phyloP scores from a whole-genome alignment of 108 stramenopile genomes.

The Cyclotella atomus region DNA sequence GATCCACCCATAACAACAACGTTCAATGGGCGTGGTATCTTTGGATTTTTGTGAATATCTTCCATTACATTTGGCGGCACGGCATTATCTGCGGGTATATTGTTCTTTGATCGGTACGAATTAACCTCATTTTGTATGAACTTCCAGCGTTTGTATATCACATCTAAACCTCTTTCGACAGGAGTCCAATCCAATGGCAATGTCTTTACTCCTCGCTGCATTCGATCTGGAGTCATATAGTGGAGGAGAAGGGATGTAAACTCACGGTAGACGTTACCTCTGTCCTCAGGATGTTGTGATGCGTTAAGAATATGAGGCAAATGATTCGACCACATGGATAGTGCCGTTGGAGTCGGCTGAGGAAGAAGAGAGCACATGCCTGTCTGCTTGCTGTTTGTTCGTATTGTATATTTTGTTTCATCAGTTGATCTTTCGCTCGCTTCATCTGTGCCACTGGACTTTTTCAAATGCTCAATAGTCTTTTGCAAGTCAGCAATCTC shows the following conservation, averaged over 20 bases:
- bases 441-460: too few species aligned
- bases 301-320: slow-evolving; percentile 33
- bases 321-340: slow-evolving; percentile 41
- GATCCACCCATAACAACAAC: slow-evolving; percentile 79
- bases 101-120: slow-evolving; percentile 5
- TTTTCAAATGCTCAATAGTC: not conserved
- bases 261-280: slow-evolving; percentile 26
- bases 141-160: slow-evolving; percentile 27
- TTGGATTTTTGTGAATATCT: slow-evolving; percentile 26
- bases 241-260: slow-evolving; percentile 30
- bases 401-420: not conserved
- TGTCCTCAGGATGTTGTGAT: slow-evolving; percentile 27
- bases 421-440: too few species aligned
- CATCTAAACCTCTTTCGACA: slow-evolving; percentile 24
- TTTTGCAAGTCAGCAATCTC: not conserved
- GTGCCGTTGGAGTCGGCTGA: slow-evolving; percentile 38
- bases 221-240: slow-evolving; percentile 39
- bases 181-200: slow-evolving; percentile 49
- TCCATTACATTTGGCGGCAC: slow-evolving; percentile 24
- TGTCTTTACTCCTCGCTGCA: slow-evolving; percentile 45
- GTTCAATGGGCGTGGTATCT: slow-evolving; percentile 64
- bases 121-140: slow-evolving; percentile 24
- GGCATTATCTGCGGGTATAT: not conserved
- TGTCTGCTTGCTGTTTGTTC: not conserved
- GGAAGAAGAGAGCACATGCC: slow-evolving; percentile 39